Base-by-base conservation (phyloP, 371 early-diverging fungal genomes). In the Actinomortierella wolfii region DNA sequence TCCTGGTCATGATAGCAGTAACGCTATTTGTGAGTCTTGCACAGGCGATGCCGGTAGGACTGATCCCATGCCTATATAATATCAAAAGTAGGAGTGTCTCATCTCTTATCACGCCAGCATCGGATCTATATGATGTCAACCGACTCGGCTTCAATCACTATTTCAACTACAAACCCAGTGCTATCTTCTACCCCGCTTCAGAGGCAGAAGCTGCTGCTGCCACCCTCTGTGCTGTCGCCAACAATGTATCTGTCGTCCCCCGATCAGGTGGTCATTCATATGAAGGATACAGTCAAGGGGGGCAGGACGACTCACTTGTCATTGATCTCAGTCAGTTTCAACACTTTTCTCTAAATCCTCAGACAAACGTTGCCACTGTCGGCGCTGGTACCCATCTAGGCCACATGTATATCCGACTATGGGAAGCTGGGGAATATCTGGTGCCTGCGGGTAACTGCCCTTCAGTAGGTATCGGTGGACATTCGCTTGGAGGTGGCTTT, bases 181-280 rank as follows among this genome's bases (percentile, higher is more conserved):
- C 34, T 34, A 34, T 34, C 34, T 34, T 34, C 11, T 11, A 34
- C 34, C 34, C 34, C 4, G 34, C 34, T 34, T 34, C 34, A 11
- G 34, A 34, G 34, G 34, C 4, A 11, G 50, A 57, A 9, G 40
- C 50, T 5, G 25, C 26, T 20, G 1, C n/a, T 57, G 64, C 64
- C 5, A 68, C 70, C 2, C 74, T 76, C 40, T 62, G 75, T 54
- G 54, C 50, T 21, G 28, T 17, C 23, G 15, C 23, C 13, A 17
- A 24, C 11, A 43, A 44, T 8, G 25, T 54, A 13, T 15, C 59
- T 13, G 45, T 65, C 11, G 50, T 41, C 15, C 54, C 56, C 4
- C 43, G 54, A 3, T 48, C 56, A 23, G 84, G 84, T 34, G 84
- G 84, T 3, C 82, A 82, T 57, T 80, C 80, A 4, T 80, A 75